Evolutionary conservation across 164 flowering plant species (phyloP).

Genomic region (Warburgia ugandensis): DNA sequence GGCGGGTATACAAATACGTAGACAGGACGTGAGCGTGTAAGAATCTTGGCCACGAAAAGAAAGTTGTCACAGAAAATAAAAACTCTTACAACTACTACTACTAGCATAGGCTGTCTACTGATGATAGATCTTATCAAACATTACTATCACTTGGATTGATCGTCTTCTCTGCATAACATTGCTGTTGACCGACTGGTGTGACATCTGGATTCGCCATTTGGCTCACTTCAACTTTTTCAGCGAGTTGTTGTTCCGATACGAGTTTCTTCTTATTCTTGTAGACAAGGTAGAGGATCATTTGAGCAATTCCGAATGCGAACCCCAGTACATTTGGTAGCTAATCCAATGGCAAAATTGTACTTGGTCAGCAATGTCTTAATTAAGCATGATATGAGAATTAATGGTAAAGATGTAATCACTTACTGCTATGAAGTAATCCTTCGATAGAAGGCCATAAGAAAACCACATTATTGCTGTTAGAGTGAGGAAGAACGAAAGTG

Average conservation of each 20-base stretch:
- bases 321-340: conserved; percentile 66
- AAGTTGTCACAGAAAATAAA: no score
- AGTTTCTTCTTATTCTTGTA: conserved; percentile 26
- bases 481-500: conserved; percentile 55
- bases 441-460: conserved; percentile 48
- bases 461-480: conserved; percentile 70
- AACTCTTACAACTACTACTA: no score
- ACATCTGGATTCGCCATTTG: background rate
- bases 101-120: background rate
- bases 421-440: conserved; percentile 59
- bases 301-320: conserved; percentile 45
- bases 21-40: no score
- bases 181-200: background rate
- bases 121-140: background rate
- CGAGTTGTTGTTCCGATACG: conserved; percentile 20
- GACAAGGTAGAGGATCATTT: conserved; percentile 49
- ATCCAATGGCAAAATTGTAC: background rate
- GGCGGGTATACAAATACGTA: no score
- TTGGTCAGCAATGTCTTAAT: background rate
- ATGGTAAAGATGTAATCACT: conserved; percentile 11
- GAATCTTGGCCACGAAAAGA: no score
- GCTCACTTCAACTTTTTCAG: conserved; percentile 11
- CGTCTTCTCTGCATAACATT: background rate
- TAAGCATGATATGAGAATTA: background rate
- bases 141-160: background rate